Conservation (phyloP, 805 yeast species). For the Starmerella floris region DNA sequence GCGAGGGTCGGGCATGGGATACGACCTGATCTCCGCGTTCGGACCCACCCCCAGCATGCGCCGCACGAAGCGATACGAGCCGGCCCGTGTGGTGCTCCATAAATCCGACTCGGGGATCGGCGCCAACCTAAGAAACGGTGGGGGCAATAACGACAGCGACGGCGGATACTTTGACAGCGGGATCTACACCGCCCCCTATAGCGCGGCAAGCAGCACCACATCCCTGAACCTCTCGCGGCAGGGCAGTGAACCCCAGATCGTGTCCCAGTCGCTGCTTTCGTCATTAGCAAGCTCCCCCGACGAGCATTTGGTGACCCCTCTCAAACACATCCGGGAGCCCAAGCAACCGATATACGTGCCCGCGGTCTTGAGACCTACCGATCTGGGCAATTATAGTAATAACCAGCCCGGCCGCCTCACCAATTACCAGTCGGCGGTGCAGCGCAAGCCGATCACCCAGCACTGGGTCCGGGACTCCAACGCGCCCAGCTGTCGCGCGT, state of each 20-base stretch:
- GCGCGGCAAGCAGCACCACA: background rate
- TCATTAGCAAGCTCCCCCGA: conserved; percentile 15
- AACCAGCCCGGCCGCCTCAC: background rate
- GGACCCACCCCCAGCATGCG: conserved; percentile 3
- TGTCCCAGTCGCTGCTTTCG: conserved; percentile 2
- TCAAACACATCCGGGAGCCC: conserved; percentile 66
- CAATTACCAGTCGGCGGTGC: conserved; percentile 19
- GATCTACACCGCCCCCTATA: background rate
- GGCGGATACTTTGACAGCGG: conserved; percentile 1
- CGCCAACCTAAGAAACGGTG: background rate
- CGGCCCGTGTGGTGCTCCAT: conserved; percentile 22
- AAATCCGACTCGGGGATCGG: conserved; percentile 11
- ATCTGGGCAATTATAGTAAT: conserved; percentile 22
- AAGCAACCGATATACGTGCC: conserved; percentile 82
- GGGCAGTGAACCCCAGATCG: background rate
- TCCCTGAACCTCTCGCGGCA: too few species aligned
- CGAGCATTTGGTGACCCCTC: conserved; percentile 18
- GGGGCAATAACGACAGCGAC: background rate
- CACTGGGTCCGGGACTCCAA: conserved; percentile 51
- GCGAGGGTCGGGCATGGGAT: background rate
- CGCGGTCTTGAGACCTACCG: conserved; percentile 58
- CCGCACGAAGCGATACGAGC: conserved; percentile 18
- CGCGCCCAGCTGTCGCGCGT: conserved; percentile 51
- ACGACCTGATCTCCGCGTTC: background rate
- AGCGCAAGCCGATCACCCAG: conserved; percentile 25